A percentile compares a stretch with the other conserved stretches of the same genome.
These are phyloP conservation scores for Aspergillus sergii DNA, from an alignment of 2,329 filamentous ascomycete species.

Conservation along the genomic window DNA sequence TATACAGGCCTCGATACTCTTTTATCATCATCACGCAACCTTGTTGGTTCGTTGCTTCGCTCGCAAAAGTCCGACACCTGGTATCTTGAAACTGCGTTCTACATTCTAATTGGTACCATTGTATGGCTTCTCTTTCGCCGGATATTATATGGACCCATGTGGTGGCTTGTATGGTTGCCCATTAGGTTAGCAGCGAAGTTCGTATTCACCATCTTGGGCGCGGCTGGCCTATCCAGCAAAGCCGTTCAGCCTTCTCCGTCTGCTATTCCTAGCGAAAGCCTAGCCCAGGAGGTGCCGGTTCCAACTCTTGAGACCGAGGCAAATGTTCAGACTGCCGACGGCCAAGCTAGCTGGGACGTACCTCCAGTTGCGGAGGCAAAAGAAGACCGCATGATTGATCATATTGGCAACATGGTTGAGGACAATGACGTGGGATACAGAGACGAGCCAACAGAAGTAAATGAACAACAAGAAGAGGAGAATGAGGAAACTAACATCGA, in stretches of 20 bases:
- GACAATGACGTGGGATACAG: conserved; percentile 18
- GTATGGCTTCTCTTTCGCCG: conserved; percentile 85
- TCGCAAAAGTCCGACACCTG: conserved; percentile 97
- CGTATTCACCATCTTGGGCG: conserved; percentile 58
- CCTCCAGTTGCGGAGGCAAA: conserved; percentile 24
- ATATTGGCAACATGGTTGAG: conserved; percentile 45
- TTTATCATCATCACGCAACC: conserved; percentile 70
- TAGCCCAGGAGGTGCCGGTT: conserved; percentile 20
- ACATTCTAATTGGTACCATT: conserved; percentile 75
- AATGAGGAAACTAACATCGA: conserved; percentile 33
- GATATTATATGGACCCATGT: conserved; percentile 83
- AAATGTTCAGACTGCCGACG: conserved; percentile 17
- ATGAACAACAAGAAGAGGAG: conserved; percentile 26
- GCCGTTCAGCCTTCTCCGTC: conserved; percentile 29
- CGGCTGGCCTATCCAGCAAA: conserved; percentile 46
- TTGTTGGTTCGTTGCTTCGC: conserved; percentile 76
- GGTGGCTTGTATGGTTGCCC: conserved; percentile 86
- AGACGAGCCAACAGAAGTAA: conserved; percentile 13
- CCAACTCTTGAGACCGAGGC: conserved; percentile 25
- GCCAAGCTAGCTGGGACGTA: conserved; percentile 24
- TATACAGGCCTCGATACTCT: conserved; percentile 80
- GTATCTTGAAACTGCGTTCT: conserved; percentile 91
- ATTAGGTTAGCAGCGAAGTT: conserved; percentile 67
- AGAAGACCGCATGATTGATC: conserved; percentile 42
- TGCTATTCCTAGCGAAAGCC: conserved; percentile 20